Percentiles rank a stretch among this genome's conserved stretches.
Evolutionary conservation across 1,139 yeast genomes (phyloP).

Genomic region (Yamadazyma sp.): DNA sequence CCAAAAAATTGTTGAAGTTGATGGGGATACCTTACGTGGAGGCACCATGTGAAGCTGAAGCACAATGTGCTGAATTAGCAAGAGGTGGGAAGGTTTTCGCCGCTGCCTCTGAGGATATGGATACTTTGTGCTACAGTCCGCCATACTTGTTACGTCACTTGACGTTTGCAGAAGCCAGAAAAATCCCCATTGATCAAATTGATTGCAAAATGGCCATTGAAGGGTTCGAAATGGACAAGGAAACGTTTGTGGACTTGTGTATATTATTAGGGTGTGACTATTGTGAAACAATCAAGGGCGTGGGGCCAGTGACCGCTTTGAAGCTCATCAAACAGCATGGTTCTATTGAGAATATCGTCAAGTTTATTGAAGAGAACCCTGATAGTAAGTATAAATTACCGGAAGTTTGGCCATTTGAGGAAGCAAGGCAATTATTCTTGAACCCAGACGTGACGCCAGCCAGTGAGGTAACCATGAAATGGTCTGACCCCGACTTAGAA

Average conservation of each 20-base stretch:
- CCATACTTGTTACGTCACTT: slow-evolving; percentile 82
- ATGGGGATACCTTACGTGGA: slow-evolving; percentile 95
- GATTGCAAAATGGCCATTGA: slow-evolving; percentile 66
- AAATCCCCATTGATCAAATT: slow-evolving; percentile 88
- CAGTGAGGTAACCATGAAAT: slow-evolving; percentile 63
- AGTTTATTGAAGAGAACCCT: slow-evolving; percentile 57
- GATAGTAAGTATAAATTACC: slow-evolving; percentile 80
- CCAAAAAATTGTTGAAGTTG: slow-evolving; percentile 68
- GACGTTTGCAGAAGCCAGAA: slow-evolving; percentile 91
- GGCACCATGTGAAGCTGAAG: slow-evolving; percentile 99
- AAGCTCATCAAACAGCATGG: slow-evolving; percentile 87
- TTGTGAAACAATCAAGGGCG: slow-evolving; percentile 91
- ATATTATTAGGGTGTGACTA: slow-evolving; percentile 95
- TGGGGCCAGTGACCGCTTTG: slow-evolving; percentile 93
- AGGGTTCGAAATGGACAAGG: slow-evolving; percentile 69
- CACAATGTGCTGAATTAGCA: slow-evolving; percentile 95
- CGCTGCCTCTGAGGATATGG: slow-evolving; percentile 99
- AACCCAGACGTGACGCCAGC: slow-evolving; percentile 76
- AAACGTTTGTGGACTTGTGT: slow-evolving; percentile 86
- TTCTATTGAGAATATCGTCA: slow-evolving; percentile 73
- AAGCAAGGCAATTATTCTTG: slow-evolving; percentile 80
- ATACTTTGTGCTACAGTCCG: slow-evolving; percentile 88
- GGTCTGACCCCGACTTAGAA: slow-evolving; percentile 77
- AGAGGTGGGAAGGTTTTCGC: slow-evolving; percentile 88
- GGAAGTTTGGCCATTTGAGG: slow-evolving; percentile 91